Evolutionary conservation across 2,329 filamentous ascomycete species (phyloP).

Genomic region (Diaporthe capsici): DNA sequence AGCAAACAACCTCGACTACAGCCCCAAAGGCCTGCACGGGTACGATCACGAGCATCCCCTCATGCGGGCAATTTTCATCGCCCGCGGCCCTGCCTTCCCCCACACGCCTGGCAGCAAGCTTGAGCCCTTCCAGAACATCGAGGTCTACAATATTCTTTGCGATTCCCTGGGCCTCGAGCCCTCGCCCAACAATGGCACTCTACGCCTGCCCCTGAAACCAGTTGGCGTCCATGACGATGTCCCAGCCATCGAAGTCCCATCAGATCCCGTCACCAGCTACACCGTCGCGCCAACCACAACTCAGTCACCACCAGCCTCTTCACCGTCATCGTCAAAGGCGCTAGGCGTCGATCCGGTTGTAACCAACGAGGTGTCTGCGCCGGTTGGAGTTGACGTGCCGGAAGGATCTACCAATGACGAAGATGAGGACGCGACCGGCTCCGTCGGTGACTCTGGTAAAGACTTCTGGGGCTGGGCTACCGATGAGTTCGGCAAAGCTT

Average conservation of each 20-base stretch:
- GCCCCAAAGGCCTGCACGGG: conserved; percentile 88
- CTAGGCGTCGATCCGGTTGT: conserved; percentile 42
- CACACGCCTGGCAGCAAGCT: conserved; percentile 86
- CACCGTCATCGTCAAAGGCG: conserved; percentile 34
- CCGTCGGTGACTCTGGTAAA: conserved; percentile 50
- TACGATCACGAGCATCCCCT: conserved; percentile 96
- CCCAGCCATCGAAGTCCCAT: conserved; percentile 62
- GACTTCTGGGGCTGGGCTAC: conserved; percentile 67
- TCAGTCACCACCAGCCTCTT: conserved; percentile 28
- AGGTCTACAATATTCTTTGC: conserved; percentile 95
- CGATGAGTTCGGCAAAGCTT: conserved; percentile 61
- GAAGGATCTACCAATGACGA: conserved; percentile 42
- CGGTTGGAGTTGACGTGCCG: conserved; percentile 44
- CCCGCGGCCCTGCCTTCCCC: conserved; percentile 91
- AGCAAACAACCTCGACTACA: conserved; percentile 76
- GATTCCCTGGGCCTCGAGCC: conserved; percentile 84
- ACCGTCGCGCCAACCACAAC: conserved; percentile 37
- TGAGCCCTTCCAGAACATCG: conserved; percentile 89
- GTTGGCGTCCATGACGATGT: conserved; percentile 72
- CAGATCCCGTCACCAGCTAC: conserved; percentile 62
- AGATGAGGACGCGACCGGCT: conserved; percentile 49
- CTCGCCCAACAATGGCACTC: conserved; percentile 87
- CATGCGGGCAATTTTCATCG: conserved; percentile 96
- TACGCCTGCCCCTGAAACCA: conserved; percentile 78
- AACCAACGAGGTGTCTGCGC: conserved; percentile 46